phyloP scores from a whole-genome alignment of 148 eudicot genomes.

The Chenopodium quinoa region DNA sequence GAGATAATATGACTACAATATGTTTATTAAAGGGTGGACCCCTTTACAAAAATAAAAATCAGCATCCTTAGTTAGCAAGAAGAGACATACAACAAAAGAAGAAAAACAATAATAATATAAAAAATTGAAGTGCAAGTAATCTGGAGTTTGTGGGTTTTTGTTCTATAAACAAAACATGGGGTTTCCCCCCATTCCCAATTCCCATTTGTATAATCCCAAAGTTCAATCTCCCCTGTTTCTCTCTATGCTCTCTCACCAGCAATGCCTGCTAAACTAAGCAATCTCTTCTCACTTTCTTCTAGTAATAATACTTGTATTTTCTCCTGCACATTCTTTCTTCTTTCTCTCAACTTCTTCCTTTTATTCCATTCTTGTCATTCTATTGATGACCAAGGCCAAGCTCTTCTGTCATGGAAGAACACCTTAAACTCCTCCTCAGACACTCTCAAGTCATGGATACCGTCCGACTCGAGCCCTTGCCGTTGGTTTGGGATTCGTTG shows the following conservation, averaged over 20 bases:
- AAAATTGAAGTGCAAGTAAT: conserved; percentile 39
- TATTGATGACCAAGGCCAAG: conserved; percentile 78
- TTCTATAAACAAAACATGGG: conserved; percentile 96
- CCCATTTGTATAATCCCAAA: conserved; percentile 70
- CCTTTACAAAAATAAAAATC: conserved; percentile 17
- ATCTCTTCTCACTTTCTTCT: conserved; percentile 34
- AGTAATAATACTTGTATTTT: conserved; percentile 18
- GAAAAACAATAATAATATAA: conserved; percentile 5
- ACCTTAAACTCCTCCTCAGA: conserved; percentile 42
- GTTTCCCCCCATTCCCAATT: conserved; percentile 53
- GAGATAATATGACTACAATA: background rate
- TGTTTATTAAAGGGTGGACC: background rate
- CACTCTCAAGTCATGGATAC: conserved; percentile 53
- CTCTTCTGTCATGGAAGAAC: conserved; percentile 78
- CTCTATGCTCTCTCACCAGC: conserved; percentile 36
- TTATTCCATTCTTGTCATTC: conserved; percentile 40
- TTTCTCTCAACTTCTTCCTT: conserved; percentile 29
- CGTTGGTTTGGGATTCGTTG: conserved; percentile 71
- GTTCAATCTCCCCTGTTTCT: conserved; percentile 26
- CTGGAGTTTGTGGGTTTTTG: conserved; percentile 45
- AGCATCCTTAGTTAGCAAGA: conserved; percentile 35
- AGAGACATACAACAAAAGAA: conserved; percentile 3
- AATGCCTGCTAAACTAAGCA: conserved; percentile 54
- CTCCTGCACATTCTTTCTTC: conserved; percentile 26
- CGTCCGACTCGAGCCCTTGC: conserved; percentile 61